Evolutionary conservation across 2,329 filamentous ascomycete genomes (phyloP), one percentile per base, ranked within the genome.

Genomic region (Capronia epimyces): DNA sequence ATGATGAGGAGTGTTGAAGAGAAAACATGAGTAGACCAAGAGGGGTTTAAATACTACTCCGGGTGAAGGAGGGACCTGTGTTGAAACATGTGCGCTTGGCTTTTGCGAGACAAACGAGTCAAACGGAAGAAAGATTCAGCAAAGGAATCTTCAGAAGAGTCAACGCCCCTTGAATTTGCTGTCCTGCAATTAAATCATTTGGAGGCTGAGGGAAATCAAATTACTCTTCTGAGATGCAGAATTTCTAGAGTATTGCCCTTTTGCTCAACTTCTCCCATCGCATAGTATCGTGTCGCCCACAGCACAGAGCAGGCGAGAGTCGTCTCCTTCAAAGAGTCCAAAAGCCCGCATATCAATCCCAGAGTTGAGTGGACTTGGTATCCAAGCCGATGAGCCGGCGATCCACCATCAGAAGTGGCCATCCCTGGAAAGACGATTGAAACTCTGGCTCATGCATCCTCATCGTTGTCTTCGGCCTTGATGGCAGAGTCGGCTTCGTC

Each of bases 11-110:
- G 31, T 20, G 44, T 44, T 42, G 16, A 40, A 24, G 21, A 32
- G 36, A 29, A 42, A 51, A 18, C 37, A 44, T 20, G 48, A 47
- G 21, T 8, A 12, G 15, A 45, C 18, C 31, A 24, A 36, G 27
- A 34, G 36, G n/a, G 42, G 36, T 13, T 39, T 50, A 32, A 18
- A 46, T 43, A 36, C 7, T 27, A 42, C 37, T 18, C n/a, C n/a
- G n/a, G n/a, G n/a, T n/a, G n/a, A n/a, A n/a, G 25, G 15, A 40
- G 34, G 16, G 20, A 22, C 34, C 34, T 20, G 39, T 27, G 41
- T 22, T 18, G 43, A n/a, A 15, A 20, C 18, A 6, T 22, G 32
- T 22, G 48, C 22, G 9, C 27, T 27, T 43, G 25, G 21, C 10
- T 16, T n/a, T n/a, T n/a, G n/a, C n/a, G n/a, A n/a, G n/a, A n/a